Evolutionary conservation across 495 filamentous ascomycete species (phyloP).

Genomic region (Penicillium goetzii): DNA sequence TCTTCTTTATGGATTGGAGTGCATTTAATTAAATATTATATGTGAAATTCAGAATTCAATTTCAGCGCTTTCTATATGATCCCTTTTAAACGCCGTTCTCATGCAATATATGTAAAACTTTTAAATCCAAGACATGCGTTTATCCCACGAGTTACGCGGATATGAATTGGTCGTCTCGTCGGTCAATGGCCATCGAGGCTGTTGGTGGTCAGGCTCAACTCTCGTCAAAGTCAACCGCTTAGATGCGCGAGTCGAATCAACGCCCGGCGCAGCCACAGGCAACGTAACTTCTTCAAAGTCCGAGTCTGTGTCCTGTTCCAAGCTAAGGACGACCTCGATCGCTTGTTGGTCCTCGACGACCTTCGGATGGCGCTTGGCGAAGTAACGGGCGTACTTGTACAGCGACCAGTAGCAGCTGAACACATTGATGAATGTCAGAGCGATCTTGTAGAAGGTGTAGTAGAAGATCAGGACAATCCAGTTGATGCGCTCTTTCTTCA

Average conservation of each 20-base stretch:
- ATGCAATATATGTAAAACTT: not conserved
- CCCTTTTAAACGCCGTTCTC: not conserved
- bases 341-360: constrained; percentile 48
- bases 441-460: constrained; percentile 47
- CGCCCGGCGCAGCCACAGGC: not conserved
- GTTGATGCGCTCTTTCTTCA: constrained; percentile 41
- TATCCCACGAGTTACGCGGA: not conserved
- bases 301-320: constrained; percentile 23
- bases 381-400: constrained; percentile 49
- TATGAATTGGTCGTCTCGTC: not conserved
- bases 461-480: constrained; percentile 36
- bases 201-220: constrained; percentile 4
- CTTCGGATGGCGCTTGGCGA: constrained; percentile 47
- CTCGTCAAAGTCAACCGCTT: constrained; percentile 22
- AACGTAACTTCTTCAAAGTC: constrained; percentile 4
- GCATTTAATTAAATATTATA: not conserved
- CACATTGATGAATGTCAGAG: constrained; percentile 46
- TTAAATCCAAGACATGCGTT: not conserved
- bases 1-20: not conserved
- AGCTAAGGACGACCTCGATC: constrained; percentile 41
- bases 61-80: not conserved
- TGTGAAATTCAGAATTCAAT: not conserved
- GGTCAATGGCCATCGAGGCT: not conserved
- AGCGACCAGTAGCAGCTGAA: constrained; percentile 48
- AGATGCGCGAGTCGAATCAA: not conserved